Base-by-base conservation (phyloP, 441 rosid genomes). In the Dalechampia spathulata region DNA sequence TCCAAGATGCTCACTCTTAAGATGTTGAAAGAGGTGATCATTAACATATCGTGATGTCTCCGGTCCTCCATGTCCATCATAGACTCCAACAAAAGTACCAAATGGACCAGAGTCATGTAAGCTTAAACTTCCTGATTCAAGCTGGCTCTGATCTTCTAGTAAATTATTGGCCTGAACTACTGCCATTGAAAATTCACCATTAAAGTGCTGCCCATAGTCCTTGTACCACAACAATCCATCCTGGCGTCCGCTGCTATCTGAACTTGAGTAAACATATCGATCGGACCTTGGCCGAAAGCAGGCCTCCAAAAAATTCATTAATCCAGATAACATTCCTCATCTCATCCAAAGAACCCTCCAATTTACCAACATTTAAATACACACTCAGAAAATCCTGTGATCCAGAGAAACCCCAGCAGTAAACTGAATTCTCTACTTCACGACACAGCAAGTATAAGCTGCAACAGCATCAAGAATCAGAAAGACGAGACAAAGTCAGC, bases 281-380 rank as follows among this genome's bases (percentile, higher is more conserved):
- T 76, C 94, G 19, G 96, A 80, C 73, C 85, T 78, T 49, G 90
- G 86, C 86, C 90, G 70, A 68, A 92, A 80, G 68, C 98, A 92
- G 87, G 96, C 91, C 89, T 75, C 71, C 66, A 88, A 76, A 66
- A 84, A 75, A 74, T 82, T 88, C 81, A 92, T 84, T 52, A 86
- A 83, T 68, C 73, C 94, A 58, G 91, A 80, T 72, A 92, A 77
- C 98, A 92, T 92, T 85, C 98, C 95, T 92, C 96, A 92, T 92
- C 86, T 88, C 94, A 78, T 63, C 83, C 69, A 74, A 66, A 72
- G 69, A 77, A 58, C 76, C 82, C 79, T 68, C 82, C 65, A 17
- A 64, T 61, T 50, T 60, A 66, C 73, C 75, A 78, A 48, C 83
- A 75, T 76, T 68, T 72, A 30, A 69, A 44, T 25, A 41, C 15